These are phyloP conservation scores for Ganoderma sinense DNA, from an alignment of 1,284 basidiomycete species.

Conservation along the genomic window DNA sequence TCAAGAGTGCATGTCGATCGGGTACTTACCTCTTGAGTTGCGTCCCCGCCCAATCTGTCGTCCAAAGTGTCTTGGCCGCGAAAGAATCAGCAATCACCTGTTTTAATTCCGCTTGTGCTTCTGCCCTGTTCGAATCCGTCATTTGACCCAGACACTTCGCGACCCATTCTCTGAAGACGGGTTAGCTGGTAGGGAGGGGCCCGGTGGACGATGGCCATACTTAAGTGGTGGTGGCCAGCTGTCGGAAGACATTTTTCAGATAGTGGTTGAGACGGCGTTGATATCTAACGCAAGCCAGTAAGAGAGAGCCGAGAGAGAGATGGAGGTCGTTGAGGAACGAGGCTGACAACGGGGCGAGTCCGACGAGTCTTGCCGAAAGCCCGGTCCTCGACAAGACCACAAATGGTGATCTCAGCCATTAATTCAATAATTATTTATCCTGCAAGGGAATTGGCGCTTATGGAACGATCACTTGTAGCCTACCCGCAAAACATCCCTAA, in stretches of 20 bases:
- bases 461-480: no score
- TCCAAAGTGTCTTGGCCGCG: conserved; percentile 82
- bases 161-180: conserved; percentile 76
- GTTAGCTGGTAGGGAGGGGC: conserved; percentile 11
- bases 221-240: conserved; percentile 50
- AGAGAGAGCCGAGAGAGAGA: conserved; percentile 7
- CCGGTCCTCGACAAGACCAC: not conserved
- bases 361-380: not conserved
- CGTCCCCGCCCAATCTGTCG: conserved; percentile 86
- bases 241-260: conserved; percentile 41
- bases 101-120: conserved; percentile 84
- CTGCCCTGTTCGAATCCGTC: conserved; percentile 76
- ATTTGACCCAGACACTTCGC: conserved; percentile 84
- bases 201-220: conserved; percentile 31
- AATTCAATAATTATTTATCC: not conserved
- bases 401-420: not conserved
- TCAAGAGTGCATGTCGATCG: conserved; percentile 1
- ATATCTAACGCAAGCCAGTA: conserved; percentile 1
- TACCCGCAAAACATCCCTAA: not conserved
- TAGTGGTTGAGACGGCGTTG: not conserved
- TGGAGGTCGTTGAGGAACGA: not conserved
- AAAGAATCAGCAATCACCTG: conserved; percentile 89
- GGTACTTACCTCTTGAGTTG: conserved; percentile 77
- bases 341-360: not conserved
- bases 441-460: not conserved